Evolutionary conservation across 2,329 filamentous ascomycete genomes (phyloP).

Genomic region (Fusarium subtropicale): DNA sequence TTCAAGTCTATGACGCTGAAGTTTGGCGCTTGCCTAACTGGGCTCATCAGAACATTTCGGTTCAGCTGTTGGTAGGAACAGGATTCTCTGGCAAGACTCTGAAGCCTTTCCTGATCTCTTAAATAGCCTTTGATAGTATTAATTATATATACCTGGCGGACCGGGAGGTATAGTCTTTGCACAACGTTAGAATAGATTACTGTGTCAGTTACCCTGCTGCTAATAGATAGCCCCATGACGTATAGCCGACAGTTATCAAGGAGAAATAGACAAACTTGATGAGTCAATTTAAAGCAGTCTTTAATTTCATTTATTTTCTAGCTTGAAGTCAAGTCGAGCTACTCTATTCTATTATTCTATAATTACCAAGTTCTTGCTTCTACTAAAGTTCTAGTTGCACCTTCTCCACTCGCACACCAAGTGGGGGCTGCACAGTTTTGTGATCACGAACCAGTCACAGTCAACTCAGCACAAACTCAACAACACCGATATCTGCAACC

Average conservation of each 20-base stretch:
- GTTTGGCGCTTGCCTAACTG: background rate
- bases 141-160: background rate
- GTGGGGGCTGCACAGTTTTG: background rate
- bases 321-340: too few relatives aligned
- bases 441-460: background rate
- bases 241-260: background rate
- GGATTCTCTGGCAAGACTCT: background rate
- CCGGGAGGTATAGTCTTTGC: background rate
- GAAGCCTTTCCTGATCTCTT: background rate
- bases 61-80: background rate
- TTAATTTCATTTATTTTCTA: too few relatives aligned
- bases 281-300: too few relatives aligned
- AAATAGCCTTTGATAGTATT: too few relatives aligned
- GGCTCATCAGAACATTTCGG: background rate
- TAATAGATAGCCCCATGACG: background rate
- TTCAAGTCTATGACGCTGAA: slow-evolving; percentile 16
- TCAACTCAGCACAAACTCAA: background rate
- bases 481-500: background rate
- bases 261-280: background rate
- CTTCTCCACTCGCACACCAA: slow-evolving; percentile 17
- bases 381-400: background rate
- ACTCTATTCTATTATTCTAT: too few relatives aligned
- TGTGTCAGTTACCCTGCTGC: background rate
- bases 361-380: background rate
- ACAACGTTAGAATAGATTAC: background rate